Conservation (phyloP, 2,329 filamentous ascomycete genomes). For the Fusarium sp. region DNA sequence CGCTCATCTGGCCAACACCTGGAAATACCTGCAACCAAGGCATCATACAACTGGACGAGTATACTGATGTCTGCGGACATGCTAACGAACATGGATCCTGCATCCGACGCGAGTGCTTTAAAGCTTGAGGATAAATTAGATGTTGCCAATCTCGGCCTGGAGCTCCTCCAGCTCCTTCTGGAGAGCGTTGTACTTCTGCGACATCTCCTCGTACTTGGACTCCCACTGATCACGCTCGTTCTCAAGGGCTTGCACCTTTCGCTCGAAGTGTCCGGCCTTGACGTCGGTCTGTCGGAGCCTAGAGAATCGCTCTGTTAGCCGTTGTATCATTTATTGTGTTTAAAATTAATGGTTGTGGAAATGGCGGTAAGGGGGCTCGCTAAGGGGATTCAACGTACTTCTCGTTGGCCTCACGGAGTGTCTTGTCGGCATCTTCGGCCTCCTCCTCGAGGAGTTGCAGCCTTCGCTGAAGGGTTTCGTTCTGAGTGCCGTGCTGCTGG, state of each 20-base stretch:
- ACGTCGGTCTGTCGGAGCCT: conserved; percentile 99
- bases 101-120: conserved; percentile 35
- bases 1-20: conserved; percentile 43
- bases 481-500: conserved; percentile 84
- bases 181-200: conserved; percentile 83
- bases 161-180: conserved; percentile 94
- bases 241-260: conserved; percentile 98
- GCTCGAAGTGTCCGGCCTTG: conserved; percentile 99
- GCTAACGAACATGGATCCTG: conserved; percentile 31
- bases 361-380: conserved; percentile 38
- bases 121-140: conserved; percentile 64
- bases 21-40: conserved; percentile 39
- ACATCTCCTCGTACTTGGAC: conserved; percentile 97
- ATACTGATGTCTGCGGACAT: conserved; percentile 27
- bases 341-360: conserved; percentile 18
- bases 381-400: conserved; percentile 73
- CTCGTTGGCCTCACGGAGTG: conserved; percentile 95
- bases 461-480: conserved; percentile 90
- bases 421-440: conserved; percentile 96
- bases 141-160: conserved; percentile 90
- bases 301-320: conserved; percentile 32
- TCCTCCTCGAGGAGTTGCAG: conserved; percentile 98
- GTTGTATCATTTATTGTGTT: neutral
- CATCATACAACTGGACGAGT: conserved; percentile 29
- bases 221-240: conserved; percentile 93